These are phyloP conservation scores for Phytophthora litchii DNA, from an alignment of 352 stramenopile genomes.

Conservation along the genomic window DNA sequence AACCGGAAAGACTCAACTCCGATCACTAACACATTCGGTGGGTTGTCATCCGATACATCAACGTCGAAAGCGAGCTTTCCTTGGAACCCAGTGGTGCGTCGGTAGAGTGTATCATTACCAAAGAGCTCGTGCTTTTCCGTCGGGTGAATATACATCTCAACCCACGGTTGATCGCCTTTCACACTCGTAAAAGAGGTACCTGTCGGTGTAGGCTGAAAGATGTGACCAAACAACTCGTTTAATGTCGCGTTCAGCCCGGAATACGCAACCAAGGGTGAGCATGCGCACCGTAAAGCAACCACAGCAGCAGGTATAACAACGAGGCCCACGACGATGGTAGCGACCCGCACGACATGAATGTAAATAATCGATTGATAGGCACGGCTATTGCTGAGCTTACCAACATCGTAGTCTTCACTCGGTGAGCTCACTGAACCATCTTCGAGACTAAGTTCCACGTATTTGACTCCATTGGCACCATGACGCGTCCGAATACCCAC, in stretches of 20 bases:
- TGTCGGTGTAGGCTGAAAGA: slow-evolving; percentile 16
- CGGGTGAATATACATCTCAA: slow-evolving; percentile 26
- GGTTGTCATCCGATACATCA: slow-evolving; percentile 32
- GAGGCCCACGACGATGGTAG: slow-evolving; percentile 1
- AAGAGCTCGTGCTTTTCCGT: slow-evolving; percentile 23
- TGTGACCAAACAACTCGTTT: slow-evolving; percentile 22
- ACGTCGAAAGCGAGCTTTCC: slow-evolving; percentile 50
- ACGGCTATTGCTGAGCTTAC: not conserved
- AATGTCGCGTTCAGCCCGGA: slow-evolving; percentile 23
- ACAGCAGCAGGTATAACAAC: slow-evolving; percentile 10
- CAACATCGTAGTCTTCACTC: slow-evolving; percentile 1
- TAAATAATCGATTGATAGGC: not conserved
- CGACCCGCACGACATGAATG: not conserved
- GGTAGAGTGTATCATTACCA: slow-evolving; percentile 23
- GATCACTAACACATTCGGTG: slow-evolving; percentile 56
- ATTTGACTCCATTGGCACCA: slow-evolving; percentile 3
- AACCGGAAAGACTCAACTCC: slow-evolving; percentile 61
- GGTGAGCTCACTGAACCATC: slow-evolving; percentile 3
- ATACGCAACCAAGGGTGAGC: slow-evolving; percentile 25
- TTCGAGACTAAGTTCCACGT: slow-evolving; percentile 13
- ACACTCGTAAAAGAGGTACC: slow-evolving; percentile 7
- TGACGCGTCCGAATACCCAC: not conserved
- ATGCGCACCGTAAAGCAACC: slow-evolving; percentile 1
- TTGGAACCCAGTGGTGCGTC: slow-evolving; percentile 45
- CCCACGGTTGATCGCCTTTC: slow-evolving; percentile 18